These are phyloP conservation scores for Euphorbia lathyris DNA, from an alignment of 345 rosid species.

Conservation along the genomic window DNA sequence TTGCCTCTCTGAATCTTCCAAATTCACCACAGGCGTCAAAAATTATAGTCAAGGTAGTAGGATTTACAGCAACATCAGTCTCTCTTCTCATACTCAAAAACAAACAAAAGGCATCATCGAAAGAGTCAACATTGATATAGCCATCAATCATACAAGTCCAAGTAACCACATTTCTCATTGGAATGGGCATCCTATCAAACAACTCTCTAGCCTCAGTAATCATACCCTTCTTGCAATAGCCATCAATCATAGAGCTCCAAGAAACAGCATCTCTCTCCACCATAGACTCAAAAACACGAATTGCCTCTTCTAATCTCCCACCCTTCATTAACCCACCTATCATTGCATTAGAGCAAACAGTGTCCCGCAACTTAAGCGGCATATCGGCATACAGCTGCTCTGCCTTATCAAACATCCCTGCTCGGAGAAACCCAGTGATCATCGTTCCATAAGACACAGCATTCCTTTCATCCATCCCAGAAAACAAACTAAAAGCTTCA, in stretches of 20 bases:
- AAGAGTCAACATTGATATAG: conserved; percentile 54
- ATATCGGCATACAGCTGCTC: conserved; percentile 39
- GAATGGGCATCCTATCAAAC: conserved; percentile 55
- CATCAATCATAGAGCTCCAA: conserved; percentile 71
- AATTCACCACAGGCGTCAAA: conserved; percentile 60
- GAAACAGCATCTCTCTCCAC: conserved; percentile 59
- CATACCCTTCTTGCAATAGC: conserved; percentile 62
- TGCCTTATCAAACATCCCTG: conserved; percentile 55
- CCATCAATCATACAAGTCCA: conserved; percentile 48
- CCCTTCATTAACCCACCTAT: conserved; percentile 60
- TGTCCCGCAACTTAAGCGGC: conserved; percentile 55
- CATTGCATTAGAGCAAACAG: conserved; percentile 67
- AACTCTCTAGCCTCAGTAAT: conserved; percentile 48
- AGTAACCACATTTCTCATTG: conserved; percentile 64
- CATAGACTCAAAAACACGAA: conserved; percentile 54
- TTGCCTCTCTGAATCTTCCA: conserved; percentile 42
- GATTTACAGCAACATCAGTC: conserved; percentile 43
- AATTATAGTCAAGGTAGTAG: conserved; percentile 56
- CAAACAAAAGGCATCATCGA: conserved; percentile 55
- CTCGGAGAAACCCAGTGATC: conserved; percentile 64
- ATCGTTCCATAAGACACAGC: conserved; percentile 63
- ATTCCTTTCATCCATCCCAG: conserved; percentile 42
- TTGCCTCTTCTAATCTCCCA: conserved; percentile 52
- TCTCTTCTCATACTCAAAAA: conserved; percentile 62
- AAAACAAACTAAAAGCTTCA: conserved; percentile 45